Evolutionary conservation across 83 land plant genomes (phyloP).

Genomic region (Thuja plicata): DNA sequence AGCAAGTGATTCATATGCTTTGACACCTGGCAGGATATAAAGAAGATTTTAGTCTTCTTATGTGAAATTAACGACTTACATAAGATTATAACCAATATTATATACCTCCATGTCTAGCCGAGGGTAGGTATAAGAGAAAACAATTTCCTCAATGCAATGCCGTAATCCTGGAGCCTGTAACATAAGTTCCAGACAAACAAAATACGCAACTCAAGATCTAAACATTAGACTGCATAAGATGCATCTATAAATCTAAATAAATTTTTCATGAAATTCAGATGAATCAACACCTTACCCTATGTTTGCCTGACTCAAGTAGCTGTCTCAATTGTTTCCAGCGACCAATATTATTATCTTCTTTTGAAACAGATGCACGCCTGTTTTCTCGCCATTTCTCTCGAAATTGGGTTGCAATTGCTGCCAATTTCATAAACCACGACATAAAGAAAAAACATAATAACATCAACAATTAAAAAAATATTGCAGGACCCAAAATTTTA

Average conservation of each 20-base stretch:
- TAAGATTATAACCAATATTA: not conserved
- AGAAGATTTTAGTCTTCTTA: not conserved
- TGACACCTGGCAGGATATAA: slow-evolving; percentile 63
- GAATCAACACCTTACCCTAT: slow-evolving; percentile 45
- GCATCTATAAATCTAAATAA: not conserved
- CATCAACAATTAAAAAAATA: not conserved
- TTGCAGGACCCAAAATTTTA: not conserved
- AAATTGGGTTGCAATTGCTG: slow-evolving; percentile 76
- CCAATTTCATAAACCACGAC: slow-evolving; percentile 10
- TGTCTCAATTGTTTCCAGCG: slow-evolving; percentile 88
- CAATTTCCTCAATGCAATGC: slow-evolving; percentile 84
- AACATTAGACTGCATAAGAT: not conserved
- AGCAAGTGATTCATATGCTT: slow-evolving; percentile 97
- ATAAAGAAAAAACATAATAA: not conserved
- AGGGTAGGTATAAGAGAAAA: slow-evolving; percentile 90
- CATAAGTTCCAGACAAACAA: not conserved
- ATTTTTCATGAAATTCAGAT: not conserved
- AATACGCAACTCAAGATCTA: not conserved
- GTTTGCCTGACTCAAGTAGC: slow-evolving; percentile 72
- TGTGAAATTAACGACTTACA: slow-evolving; percentile 9
- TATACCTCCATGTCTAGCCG: slow-evolving; percentile 95
- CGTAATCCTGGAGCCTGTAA: slow-evolving; percentile 64
- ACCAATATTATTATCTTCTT: slow-evolving; percentile 55
- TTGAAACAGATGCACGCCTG: slow-evolving; percentile 41
- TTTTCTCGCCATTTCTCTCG: slow-evolving; percentile 75